Base-by-base conservation (phyloP, 768 basidiomycete species). In the Clitopilus passeckerianus region DNA sequence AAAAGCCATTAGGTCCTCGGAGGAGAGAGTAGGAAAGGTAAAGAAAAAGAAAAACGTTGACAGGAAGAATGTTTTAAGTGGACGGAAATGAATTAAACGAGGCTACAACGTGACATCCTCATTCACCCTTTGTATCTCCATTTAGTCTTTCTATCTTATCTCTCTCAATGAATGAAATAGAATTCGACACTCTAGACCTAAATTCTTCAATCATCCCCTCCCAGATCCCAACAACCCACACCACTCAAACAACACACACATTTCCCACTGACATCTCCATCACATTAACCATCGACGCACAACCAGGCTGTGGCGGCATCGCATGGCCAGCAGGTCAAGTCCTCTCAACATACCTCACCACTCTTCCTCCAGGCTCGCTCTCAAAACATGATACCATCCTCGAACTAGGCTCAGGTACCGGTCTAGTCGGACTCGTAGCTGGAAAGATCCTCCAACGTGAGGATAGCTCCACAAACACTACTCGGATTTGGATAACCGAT, bases 261-360 rank as follows among this genome's bases (percentile, higher is more conserved):
- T 50, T 50, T 12, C 46, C 46, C 9, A 20, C 46, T 12, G 46
- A 50, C 20, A 63, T 88, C 59, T 60, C 68, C 3, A 75, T 87
- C 58, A 72, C 71, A 44, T 80, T 95, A 37, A 74, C 77, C 20
- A 81, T 95, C 2, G 92, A 95, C 69, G 86, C 93, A 7, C 78
- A 86, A 44, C 91, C 91, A 16, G 95, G 95, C 0, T 97, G 95
- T 70, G 95, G 95, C 14, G 95, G 95, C 5, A 83, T 95, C 37
- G 86, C 91, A 1, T 96, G 95, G 95, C 92, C 92, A 4, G 91
- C 94, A 7, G 95, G 93, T 64, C 85, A 93, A 82, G 86, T 95
- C 30, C 78, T 97, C 6, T 83, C 91, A 9, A 81, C 76, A 46
- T 95, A 95, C 71, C 76, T 97, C 34, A 76, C 85, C 16, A 78